Conservation (phyloP, 2,329 filamentous ascomycete genomes). For the Ramichloridium luteum region DNA sequence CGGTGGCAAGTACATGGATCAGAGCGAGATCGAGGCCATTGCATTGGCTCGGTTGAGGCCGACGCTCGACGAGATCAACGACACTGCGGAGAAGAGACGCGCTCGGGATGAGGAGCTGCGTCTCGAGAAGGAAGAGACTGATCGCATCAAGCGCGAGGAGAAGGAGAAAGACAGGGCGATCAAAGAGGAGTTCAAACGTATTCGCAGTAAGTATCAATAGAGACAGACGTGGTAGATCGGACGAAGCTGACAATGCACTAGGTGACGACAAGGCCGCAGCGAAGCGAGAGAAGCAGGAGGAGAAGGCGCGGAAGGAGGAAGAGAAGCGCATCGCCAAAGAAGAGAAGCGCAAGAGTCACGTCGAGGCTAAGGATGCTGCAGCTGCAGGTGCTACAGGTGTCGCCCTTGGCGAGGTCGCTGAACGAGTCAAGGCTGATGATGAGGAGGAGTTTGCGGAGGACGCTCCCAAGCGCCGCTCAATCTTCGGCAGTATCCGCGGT, state of each 20-base stretch:
- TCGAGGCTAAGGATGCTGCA: conserved; percentile 9
- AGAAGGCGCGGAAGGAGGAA: conserved; percentile 40
- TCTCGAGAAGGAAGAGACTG: conserved; percentile 52
- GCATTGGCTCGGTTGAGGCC: conserved; percentile 68
- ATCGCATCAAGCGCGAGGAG: conserved; percentile 46
- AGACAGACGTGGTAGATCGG: conserved; percentile 3
- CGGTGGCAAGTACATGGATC: conserved; percentile 67
- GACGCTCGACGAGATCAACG: conserved; percentile 71
- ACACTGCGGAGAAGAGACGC: conserved; percentile 60
- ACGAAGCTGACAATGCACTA: conserved; percentile 19
- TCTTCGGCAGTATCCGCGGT: background rate
- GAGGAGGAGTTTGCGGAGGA: background rate
- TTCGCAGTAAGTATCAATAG: conserved; percentile 50
- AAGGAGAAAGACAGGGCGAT: conserved; percentile 38
- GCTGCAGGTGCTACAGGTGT: conserved; percentile 7
- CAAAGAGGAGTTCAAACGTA: conserved; percentile 34
- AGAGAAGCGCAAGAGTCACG: conserved; percentile 38
- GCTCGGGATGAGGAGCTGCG: conserved; percentile 53
- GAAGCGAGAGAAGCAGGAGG: conserved; percentile 37
- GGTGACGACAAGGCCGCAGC: conserved; percentile 42
- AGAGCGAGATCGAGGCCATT: conserved; percentile 65
- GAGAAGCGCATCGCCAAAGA: conserved; percentile 39
- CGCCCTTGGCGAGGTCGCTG: conserved; percentile 5
- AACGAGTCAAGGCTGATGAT: conserved; percentile 6
- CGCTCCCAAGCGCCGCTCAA: background rate